A percentile compares a stretch with the other conserved stretches of the same genome.
These are phyloP conservation scores for Boletus barrowsii DNA, from an alignment of 768 basidiomycete species.

Conservation along the genomic window DNA sequence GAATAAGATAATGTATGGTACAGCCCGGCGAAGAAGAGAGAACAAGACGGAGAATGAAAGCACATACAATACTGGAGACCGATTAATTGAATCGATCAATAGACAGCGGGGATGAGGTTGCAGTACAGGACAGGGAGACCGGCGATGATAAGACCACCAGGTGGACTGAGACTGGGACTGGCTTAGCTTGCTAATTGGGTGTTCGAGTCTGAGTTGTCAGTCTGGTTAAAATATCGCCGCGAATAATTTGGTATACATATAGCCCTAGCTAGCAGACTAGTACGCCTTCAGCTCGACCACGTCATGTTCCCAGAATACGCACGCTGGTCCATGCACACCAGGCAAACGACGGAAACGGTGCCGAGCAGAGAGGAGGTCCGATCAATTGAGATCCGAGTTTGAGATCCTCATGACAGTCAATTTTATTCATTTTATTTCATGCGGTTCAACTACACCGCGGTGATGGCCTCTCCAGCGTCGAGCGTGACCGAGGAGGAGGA, in stretches of 20 bases:
- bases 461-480: too few species aligned
- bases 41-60: conserved; percentile 18
- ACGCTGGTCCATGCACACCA: conserved; percentile 2
- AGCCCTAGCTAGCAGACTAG: not conserved
- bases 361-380: conserved; percentile 22
- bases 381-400: conserved; percentile 28
- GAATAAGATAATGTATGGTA: conserved; percentile 19
- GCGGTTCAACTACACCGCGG: too few species aligned
- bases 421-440: too few species aligned
- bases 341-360: conserved; percentile 17
- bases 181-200: not conserved
- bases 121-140: not conserved
- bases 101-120: conserved; percentile 5
- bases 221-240: conserved; percentile 23
- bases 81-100: conserved; percentile 17
- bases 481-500: too few species aligned
- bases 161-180: not conserved
- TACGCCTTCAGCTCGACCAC: not conserved
- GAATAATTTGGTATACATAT: conserved; percentile 19
- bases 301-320: not conserved
- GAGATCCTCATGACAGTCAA: conserved; percentile 18
- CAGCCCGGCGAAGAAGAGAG: conserved; percentile 10
- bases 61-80: conserved; percentile 4
- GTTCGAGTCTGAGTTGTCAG: conserved; percentile 24
- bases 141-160: not conserved